Evolutionary conservation across 768 basidiomycete genomes (phyloP), one percentile per base, ranked within the genome.

Genomic region (Leucosporidium scottii): DNA sequence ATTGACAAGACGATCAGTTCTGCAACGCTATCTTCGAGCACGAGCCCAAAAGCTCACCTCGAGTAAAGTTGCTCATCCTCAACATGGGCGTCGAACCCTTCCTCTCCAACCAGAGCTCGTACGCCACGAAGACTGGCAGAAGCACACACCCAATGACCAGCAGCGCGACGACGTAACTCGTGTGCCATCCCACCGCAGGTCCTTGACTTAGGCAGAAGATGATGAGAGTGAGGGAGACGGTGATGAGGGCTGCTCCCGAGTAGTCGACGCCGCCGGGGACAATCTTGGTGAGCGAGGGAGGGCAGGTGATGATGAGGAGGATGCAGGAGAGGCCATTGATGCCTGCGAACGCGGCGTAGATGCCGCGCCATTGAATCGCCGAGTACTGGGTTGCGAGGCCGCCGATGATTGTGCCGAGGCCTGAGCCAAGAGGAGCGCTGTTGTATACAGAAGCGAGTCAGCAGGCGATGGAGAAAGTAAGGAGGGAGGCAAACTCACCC

Each of bases 231-330:
- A 66, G 59, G 20, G 31, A 58, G 53, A 50, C 39, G 36, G 65
- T 66, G 49, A 66, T 61, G 62, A 66, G 39, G 23, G 28, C 23
- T 23, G 62, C 31, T 17, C 65, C 65, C 27, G 51, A 34, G 56
- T 57, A 66, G 51, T 66, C 65, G n/a, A 57, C 56, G 4, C 65
- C 65, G 34, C 65, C 65, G 48, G 60, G 48, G 36, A 66, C 65
- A n/a, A 31, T 28, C 25, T 30, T 6, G 23, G 36, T 47, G n/a
- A 50, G 47, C 15, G 59, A 61, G 17, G 34, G 25, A 25, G 65
- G 65, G 21, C 44, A 47, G 50, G 60, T 61, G 31, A 44, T 34
- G 50, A 60, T 23, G 25, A 48, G 51, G 13, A 36, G 25, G 36
- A 66, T 25, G 50, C 39, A 28, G 8, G 49, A 18, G 17, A 61